Evolutionary conservation across 495 filamentous ascomycete genomes (phyloP).

Genomic region (Letharia lupina): DNA sequence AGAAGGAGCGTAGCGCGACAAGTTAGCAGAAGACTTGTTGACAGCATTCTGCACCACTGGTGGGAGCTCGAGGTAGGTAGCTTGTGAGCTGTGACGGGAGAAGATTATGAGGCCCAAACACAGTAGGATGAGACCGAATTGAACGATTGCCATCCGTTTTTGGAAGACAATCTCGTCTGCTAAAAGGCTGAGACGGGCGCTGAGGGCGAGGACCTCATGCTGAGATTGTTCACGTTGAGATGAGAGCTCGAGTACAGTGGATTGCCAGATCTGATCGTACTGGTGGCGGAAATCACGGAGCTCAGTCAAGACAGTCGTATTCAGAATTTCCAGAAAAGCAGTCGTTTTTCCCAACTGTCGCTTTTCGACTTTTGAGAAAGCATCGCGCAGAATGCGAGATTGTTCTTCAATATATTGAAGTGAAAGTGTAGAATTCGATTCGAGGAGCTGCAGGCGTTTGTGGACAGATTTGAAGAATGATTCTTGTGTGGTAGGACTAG

Average conservation of each 20-base stretch:
- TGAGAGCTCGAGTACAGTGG: conserved; percentile 84
- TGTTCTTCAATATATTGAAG: conserved; percentile 96
- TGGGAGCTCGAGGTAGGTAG: conserved; percentile 44
- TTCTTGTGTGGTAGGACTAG: conserved; percentile 83
- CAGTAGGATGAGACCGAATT: conserved; percentile 75
- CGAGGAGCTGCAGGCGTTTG: conserved; percentile 82
- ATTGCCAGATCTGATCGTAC: conserved; percentile 96
- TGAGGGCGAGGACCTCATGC: conserved; percentile 74
- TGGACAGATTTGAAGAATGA: conserved; percentile 95
- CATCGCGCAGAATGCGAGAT: conserved; percentile 82
- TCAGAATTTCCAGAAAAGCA: conserved; percentile 72
- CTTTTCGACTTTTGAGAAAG: conserved; percentile 83
- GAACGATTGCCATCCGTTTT: conserved; percentile 85
- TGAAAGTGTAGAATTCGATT: conserved; percentile 85
- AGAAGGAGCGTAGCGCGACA: conserved; percentile 28
- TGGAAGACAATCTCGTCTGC: conserved; percentile 95
- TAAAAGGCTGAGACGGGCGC: conserved; percentile 68
- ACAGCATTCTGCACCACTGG: conserved; percentile 49
- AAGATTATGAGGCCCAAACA: conserved; percentile 87
- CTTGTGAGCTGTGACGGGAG: conserved; percentile 35
- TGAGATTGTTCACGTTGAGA: conserved; percentile 72
- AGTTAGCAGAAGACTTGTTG: conserved; percentile 33
- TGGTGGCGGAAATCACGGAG: conserved; percentile 69
- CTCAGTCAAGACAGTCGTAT: conserved; percentile 79
- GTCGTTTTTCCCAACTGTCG: conserved; percentile 77